phyloP scores from a whole-genome alignment of 2,329 filamentous ascomycete species.

The Chaetomium sp. region DNA sequence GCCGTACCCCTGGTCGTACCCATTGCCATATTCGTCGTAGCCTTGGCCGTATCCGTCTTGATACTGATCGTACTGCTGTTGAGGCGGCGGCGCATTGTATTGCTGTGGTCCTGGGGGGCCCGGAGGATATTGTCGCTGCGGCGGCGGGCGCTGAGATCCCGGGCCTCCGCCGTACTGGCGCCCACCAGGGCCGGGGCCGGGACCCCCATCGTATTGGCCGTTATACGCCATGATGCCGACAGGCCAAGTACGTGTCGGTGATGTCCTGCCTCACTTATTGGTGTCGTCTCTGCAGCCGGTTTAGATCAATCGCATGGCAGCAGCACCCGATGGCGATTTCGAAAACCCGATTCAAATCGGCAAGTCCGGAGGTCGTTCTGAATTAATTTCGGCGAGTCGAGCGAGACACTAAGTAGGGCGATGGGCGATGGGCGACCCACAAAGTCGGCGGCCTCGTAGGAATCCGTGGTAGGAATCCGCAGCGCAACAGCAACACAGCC shows the following conservation, averaged over 20 bases:
- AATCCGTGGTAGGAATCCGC: neutral
- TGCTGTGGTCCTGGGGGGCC: conserved; percentile 40
- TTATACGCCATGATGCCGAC: conserved; percentile 53
- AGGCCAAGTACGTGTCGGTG: conserved; percentile 24
- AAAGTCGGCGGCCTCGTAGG: conserved; percentile 16
- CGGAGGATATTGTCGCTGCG: conserved; percentile 43
- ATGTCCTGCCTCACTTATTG: neutral
- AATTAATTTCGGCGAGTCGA: neutral
- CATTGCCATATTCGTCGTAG: conserved; percentile 47
- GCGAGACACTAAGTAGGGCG: conserved; percentile 5
- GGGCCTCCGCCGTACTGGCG: conserved; percentile 52
- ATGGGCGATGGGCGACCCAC: neutral
- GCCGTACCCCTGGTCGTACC: conserved; percentile 44
- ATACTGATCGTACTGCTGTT: conserved; percentile 50
- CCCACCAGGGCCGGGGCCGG: conserved; percentile 40
- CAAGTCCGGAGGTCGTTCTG: neutral
- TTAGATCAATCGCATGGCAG: conserved; percentile 17
- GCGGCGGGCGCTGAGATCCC: conserved; percentile 46
- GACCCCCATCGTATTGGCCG: conserved; percentile 46
- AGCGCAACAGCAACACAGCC: conserved; percentile 5
- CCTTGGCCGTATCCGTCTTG: conserved; percentile 51
- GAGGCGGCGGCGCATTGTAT: conserved; percentile 39
- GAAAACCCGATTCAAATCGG: neutral
- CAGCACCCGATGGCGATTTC: neutral
- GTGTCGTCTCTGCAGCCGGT: neutral